phyloP scores from a whole-genome alignment of 208 protist genomes.

The Acanthamoeba healyi region DNA sequence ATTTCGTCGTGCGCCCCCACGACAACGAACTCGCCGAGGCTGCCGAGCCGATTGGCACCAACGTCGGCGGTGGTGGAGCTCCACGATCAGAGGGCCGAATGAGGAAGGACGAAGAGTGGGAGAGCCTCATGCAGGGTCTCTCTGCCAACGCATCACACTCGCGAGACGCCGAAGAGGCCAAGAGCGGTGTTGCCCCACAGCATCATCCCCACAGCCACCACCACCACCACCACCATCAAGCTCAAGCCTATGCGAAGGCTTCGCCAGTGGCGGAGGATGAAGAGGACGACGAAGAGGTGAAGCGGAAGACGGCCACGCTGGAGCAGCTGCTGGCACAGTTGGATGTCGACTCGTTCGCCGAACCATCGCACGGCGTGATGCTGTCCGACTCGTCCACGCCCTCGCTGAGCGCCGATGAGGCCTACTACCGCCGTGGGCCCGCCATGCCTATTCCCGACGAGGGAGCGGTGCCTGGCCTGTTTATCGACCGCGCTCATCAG shows the following conservation, averaged over 20 bases:
- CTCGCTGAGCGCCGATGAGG: neutral
- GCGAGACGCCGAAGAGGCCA: neutral
- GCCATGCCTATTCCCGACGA: neutral
- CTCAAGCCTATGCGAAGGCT: neutral
- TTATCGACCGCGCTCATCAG: neutral
- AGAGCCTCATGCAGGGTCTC: neutral
- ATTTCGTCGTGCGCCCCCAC: neutral
- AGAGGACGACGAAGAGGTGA: neutral
- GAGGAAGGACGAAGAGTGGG: neutral
- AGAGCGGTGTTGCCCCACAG: neutral
- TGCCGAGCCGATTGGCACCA: neutral
- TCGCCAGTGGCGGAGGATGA: neutral
- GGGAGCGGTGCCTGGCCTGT: neutral
- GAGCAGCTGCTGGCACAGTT: conserved; percentile 10
- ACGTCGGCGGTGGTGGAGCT: neutral
- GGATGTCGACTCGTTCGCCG: neutral
- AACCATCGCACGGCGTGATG: neutral
- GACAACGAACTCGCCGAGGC: neutral
- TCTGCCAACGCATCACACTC: neutral
- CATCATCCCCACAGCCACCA: neutral
- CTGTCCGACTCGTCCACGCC: too few species aligned
- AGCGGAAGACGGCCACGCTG: neutral
- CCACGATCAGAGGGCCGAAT: neutral
- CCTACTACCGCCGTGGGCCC: neutral
- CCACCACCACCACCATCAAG: neutral